These are phyloP conservation scores for Apiotrichum laibachii DNA, from an alignment of 1,284 basidiomycete genomes.

Conservation along the genomic window DNA sequence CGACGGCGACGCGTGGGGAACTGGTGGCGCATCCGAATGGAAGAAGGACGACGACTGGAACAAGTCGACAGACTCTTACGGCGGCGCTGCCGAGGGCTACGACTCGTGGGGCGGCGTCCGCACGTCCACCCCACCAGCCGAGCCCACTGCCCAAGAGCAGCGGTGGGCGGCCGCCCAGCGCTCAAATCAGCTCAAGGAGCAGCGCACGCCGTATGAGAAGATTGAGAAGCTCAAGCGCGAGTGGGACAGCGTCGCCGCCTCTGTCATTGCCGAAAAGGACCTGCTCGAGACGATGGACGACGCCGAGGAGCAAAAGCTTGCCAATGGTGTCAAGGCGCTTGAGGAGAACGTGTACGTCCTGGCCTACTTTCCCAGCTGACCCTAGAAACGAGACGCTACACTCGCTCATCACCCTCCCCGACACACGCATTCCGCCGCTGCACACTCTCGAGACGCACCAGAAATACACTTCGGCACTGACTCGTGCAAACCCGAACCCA, in stretches of 20 bases:
- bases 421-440: constrained; percentile 39
- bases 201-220: constrained; percentile 42
- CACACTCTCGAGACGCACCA: constrained; percentile 41
- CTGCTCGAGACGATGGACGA: constrained; percentile 23
- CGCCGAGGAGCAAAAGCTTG: constrained; percentile 30
- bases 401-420: constrained; percentile 31
- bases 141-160: constrained; percentile 21
- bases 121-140: background rate
- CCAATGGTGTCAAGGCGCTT: constrained; percentile 25
- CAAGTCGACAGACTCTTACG: constrained; percentile 5
- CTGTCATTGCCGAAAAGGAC: constrained; percentile 25
- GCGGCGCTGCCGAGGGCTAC: constrained; percentile 9
- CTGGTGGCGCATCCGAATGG: background rate
- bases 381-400: constrained; percentile 30
- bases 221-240: constrained; percentile 33
- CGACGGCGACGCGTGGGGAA: constrained; percentile 1
- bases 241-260: constrained; percentile 40
- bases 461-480: constrained; percentile 35
- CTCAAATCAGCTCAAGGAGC: constrained; percentile 30
- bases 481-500: constrained; percentile 40
- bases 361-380: background rate
- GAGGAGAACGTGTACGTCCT: constrained; percentile 31
- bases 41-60: background rate
- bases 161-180: constrained; percentile 46
- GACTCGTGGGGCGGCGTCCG: constrained; percentile 30